Percentiles rank a stretch among this genome's conserved stretches.
These are phyloP conservation scores for Conoideocrella luteorostrata DNA, from an alignment of 2,329 filamentous ascomycete genomes.

Conservation along the genomic window DNA sequence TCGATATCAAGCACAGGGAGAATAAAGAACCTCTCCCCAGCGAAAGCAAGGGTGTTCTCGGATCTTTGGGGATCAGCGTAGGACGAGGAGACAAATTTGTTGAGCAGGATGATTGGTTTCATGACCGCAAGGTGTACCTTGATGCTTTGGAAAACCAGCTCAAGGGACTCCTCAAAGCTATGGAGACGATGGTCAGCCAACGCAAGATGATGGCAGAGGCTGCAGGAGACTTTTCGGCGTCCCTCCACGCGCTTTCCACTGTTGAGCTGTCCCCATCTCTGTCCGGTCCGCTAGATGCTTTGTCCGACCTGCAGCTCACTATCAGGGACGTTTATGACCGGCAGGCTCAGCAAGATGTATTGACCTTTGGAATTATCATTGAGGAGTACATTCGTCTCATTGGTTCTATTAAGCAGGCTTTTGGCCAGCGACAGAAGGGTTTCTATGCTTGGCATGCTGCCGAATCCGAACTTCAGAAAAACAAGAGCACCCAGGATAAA, in stretches of 20 bases:
- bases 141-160: constrained; percentile 90
- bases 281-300: constrained; percentile 80
- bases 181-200: constrained; percentile 87
- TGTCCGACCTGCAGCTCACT: constrained; percentile 88
- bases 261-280: constrained; percentile 88
- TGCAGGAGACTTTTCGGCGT: constrained; percentile 86
- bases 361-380: constrained; percentile 94
- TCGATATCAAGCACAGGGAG: constrained; percentile 97
- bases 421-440: constrained; percentile 86
- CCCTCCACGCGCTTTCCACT: constrained; percentile 83
- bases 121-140: constrained; percentile 89
- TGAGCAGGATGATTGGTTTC: constrained; percentile 99
- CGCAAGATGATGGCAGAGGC: constrained; percentile 91
- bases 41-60: constrained; percentile 91
- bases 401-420: constrained; percentile 89
- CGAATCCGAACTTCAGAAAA: constrained; percentile 85
- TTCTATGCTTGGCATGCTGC: constrained; percentile 92
- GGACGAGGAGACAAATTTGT: constrained; percentile 83
- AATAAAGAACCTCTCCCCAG: constrained; percentile 76
- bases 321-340: constrained; percentile 94
- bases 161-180: constrained; percentile 83
- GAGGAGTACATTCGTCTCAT: constrained; percentile 98
- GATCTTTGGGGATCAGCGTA: constrained; percentile 72
- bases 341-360: constrained; percentile 91
- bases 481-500: constrained; percentile 85